Evolutionary conservation across 2,329 filamentous ascomycete genomes (phyloP).

Genomic region (Aspergillus unguis): DNA sequence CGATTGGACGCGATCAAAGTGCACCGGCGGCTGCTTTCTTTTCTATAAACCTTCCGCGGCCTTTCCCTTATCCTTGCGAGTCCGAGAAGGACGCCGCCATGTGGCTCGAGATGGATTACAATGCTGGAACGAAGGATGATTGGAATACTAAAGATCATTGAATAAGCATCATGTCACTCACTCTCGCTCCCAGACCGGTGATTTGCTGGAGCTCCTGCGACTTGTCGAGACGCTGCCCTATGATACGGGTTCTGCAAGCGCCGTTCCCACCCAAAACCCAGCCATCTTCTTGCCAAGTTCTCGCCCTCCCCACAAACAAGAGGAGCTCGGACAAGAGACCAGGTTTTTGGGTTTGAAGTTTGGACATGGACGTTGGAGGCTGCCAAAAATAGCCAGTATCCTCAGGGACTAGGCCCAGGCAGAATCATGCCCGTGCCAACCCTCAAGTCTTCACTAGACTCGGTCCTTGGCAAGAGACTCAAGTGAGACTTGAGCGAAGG

Average conservation of each 20-base stretch:
- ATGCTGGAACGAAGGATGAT: neutral
- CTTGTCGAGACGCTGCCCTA: constrained; percentile 19
- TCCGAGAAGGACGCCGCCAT: constrained; percentile 11
- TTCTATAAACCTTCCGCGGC: constrained; percentile 6
- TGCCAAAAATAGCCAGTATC: constrained; percentile 19
- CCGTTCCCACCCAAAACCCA: constrained; percentile 20
- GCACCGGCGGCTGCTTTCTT: constrained; percentile 4
- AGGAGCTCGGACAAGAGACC: neutral
- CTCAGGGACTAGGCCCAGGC: constrained; percentile 14
- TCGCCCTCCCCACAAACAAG: constrained; percentile 3
- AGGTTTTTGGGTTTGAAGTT: neutral
- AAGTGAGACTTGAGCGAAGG: constrained; percentile 8
- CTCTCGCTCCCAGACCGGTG: constrained; percentile 1
- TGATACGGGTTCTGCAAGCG: constrained; percentile 30
- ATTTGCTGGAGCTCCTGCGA: constrained; percentile 19
- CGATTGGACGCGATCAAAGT: constrained; percentile 9
- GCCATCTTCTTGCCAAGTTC: constrained; percentile 11
- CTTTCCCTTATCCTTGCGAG: constrained; percentile 16
- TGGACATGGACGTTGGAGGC: neutral
- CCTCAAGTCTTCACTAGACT: neutral
- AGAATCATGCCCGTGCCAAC: constrained; percentile 14
- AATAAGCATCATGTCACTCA: neutral
- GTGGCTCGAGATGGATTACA: constrained; percentile 12
- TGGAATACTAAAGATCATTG: constrained; percentile 6
- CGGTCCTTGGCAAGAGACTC: constrained; percentile 5